Evolutionary conservation across 257 asterid genomes (phyloP).

Genomic region (Nicotiana paniculata): DNA sequence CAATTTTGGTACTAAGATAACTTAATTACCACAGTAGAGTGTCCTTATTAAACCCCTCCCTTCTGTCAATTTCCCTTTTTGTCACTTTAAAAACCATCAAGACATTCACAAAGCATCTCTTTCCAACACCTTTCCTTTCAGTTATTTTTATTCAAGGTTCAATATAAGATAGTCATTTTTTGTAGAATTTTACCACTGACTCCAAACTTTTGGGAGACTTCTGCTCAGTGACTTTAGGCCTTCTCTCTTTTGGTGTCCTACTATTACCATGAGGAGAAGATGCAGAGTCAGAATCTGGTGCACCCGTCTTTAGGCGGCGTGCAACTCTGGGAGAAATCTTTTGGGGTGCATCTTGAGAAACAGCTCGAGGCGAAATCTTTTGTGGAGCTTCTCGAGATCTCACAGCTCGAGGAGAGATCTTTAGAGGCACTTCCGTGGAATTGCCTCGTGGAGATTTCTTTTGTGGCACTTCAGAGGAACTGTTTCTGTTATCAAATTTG

Average conservation of each 20-base stretch:
- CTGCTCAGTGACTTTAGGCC: slow-evolving; percentile 51
- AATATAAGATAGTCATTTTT: neutral
- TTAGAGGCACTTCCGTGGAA: slow-evolving; percentile 29
- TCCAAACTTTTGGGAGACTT: slow-evolving; percentile 49
- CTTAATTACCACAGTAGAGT: neutral
- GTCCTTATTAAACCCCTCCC: neutral
- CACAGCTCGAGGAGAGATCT: slow-evolving; percentile 32
- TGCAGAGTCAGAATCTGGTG: slow-evolving; percentile 53
- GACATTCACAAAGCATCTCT: neutral
- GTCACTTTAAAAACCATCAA: neutral
- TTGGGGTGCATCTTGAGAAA: slow-evolving; percentile 21
- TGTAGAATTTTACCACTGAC: slow-evolving; percentile 45
- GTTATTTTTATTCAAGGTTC: neutral
- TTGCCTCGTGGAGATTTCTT: slow-evolving; percentile 39
- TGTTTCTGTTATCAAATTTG: slow-evolving; percentile 28
- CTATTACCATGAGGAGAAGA: slow-evolving; percentile 45
- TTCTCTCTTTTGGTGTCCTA: slow-evolving; percentile 50
- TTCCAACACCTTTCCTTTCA: neutral
- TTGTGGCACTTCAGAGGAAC: slow-evolving; percentile 34
- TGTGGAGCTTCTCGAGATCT: slow-evolving; percentile 29
- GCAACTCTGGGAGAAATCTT: slow-evolving; percentile 58
- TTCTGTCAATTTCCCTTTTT: neutral
- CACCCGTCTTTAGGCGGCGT: slow-evolving; percentile 61
- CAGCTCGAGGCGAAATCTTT: slow-evolving; percentile 27
- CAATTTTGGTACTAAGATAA: neutral